Base-by-base conservation (phyloP, 352 stramenopile genomes). In the Pythium scleroteichum region DNA sequence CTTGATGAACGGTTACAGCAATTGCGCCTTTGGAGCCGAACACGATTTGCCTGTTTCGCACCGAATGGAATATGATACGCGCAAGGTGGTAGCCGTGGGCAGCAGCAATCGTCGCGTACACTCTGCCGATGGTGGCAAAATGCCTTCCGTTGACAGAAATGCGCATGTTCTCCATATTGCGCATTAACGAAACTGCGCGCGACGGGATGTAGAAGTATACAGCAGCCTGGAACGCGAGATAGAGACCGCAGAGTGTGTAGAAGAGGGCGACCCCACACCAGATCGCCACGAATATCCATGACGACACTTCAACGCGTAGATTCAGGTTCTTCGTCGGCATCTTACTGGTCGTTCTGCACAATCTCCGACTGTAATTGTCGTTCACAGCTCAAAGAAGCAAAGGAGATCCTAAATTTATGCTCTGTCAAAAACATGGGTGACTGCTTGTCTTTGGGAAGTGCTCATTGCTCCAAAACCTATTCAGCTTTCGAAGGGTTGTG, bases 161-260 rank as follows among this genome's bases (percentile, higher is more conserved):
- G 12, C 14, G 13, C 5, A 57, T 46, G 22, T 57, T 17, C 14
- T 51, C 38, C 5, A 57, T 17, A 38, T 32, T 57, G 46, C 40
- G 29, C 2, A 64, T 22, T 6, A 57, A 23, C 4, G 27, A 12
- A 13, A 20, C 2, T 17, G 35, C 35, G 9, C 40, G n/a, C 2
- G 3, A 4, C 4, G n/a, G 33, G 9, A 57, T 32, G 39, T 57
- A 64, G 24, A 57, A 42, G 56, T 57, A 64, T 3, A 51, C 9
- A n/a, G 27, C 16, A 13, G 27, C 54, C 12, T 41, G 5, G 4
- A 27, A 2, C 0, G 46, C 38, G 19, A 53, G 47, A 19, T 38
- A 47, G 16, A 22, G 32, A 8, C 17, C 38, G 39, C 56, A 57
- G 7, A 55, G 17, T 6, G 24, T 8, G 19, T 51, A 47, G 2